Percentiles rank a stretch among this genome's conserved stretches.
Conservation (phyloP, 2,329 filamentous ascomycete genomes). For the Clarireedia monteithiana region DNA sequence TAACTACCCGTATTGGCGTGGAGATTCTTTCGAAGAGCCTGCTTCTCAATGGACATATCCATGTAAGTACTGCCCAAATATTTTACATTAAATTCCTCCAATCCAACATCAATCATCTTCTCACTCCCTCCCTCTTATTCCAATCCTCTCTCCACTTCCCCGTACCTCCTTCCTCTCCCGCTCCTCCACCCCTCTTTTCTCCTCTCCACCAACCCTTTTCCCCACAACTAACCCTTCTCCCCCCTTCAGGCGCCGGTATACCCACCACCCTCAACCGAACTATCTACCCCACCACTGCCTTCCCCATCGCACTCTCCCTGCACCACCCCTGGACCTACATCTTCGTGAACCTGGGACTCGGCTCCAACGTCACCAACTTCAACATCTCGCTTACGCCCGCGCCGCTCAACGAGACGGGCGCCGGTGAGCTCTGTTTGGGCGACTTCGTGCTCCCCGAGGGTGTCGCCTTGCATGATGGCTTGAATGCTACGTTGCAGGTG, state of each 20-base stretch:
- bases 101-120: too few species aligned
- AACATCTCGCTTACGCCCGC: conserved; percentile 4
- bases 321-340: conserved; percentile 3
- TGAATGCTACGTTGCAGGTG: conserved; percentile 10
- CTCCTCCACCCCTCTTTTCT: neutral
- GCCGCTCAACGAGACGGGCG: conserved; percentile 10
- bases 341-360: conserved; percentile 1
- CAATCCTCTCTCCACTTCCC: neutral
- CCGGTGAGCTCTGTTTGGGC: conserved; percentile 8
- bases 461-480: conserved; percentile 1
- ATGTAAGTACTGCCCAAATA: neutral
- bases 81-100: too few species aligned
- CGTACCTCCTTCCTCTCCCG: neutral
- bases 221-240: neutral
- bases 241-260: conserved; percentile 8
- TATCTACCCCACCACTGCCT: neutral
- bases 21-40: conserved; percentile 7
- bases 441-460: conserved; percentile 5
- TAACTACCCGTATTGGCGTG: conserved; percentile 5
- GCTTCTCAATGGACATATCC: conserved; percentile 11
- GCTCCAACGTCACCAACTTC: conserved; percentile 7
- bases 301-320: neutral
- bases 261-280: conserved; percentile 7
- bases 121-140: neutral
- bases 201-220: too few species aligned